phyloP scores from a whole-genome alignment of 2,329 filamentous ascomycete species.

The Eutypella sp. region DNA sequence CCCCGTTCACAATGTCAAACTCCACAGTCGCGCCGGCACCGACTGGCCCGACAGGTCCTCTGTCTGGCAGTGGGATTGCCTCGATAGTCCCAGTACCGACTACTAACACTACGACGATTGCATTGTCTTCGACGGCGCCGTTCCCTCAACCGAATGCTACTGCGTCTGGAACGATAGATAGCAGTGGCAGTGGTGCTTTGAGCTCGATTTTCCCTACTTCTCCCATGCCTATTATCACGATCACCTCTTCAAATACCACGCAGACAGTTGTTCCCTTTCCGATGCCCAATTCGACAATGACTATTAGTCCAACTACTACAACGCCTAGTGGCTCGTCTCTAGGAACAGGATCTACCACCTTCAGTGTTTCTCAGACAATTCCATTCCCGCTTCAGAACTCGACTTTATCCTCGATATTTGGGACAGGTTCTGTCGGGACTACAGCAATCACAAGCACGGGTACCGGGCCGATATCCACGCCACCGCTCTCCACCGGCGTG shows the following conservation, averaged over 20 bases:
- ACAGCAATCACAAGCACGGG: not conserved
- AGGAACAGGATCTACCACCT: not conserved
- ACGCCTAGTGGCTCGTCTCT: too few relatives aligned
- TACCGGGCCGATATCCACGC: not conserved
- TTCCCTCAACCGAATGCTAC: not conserved
- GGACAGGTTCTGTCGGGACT: not conserved
- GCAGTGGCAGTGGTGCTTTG: not conserved
- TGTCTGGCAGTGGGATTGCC: not conserved
- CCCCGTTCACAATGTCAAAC: not conserved
- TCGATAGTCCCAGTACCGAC: not conserved
- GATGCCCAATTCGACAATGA: not conserved
- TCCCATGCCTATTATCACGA: not conserved
- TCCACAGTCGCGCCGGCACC: not conserved
- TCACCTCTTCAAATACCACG: not conserved
- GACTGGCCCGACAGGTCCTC: not conserved
- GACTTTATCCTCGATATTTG: not conserved
- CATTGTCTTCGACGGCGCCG: not conserved
- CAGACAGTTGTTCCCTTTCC: not conserved
- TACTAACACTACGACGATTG: not conserved
- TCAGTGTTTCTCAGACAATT: not conserved
- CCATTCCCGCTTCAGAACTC: not conserved
- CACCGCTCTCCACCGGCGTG: not conserved
- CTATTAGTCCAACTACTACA: too few relatives aligned
- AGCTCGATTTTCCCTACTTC: not conserved
- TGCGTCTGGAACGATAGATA: not conserved